Evolutionary conservation across 2,329 filamentous ascomycete species (phyloP).

Genomic region (Metarhizium rileyi): DNA sequence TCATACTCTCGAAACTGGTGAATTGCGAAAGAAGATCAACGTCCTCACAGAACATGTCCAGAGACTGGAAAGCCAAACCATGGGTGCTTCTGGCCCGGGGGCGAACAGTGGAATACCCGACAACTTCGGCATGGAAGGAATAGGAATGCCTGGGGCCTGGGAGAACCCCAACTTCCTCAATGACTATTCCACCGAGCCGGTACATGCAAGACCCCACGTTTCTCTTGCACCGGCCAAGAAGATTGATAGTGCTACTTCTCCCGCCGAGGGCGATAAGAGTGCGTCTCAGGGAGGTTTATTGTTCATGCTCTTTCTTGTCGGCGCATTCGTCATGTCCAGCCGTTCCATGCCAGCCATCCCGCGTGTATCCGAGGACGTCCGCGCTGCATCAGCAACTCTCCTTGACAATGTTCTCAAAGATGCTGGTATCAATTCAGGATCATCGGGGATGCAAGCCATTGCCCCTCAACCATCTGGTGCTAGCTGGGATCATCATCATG

Average conservation of each 20-base stretch:
- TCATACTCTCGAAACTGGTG: conserved; percentile 83
- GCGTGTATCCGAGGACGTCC: conserved; percentile 70
- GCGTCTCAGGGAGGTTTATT: conserved; percentile 73
- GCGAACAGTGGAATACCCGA: conserved; percentile 55
- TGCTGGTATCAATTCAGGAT: conserved; percentile 47
- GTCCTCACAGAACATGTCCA: conserved; percentile 66
- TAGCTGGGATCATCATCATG: conserved; percentile 33
- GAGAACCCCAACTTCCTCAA: conserved; percentile 65
- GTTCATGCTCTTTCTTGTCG: conserved; percentile 92
- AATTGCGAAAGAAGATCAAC: conserved; percentile 85
- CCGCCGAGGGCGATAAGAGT: conserved; percentile 48
- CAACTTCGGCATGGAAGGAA: conserved; percentile 74
- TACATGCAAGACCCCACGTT: conserved; percentile 48
- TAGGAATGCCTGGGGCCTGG: conserved; percentile 75
- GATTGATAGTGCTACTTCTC: conserved; percentile 23
- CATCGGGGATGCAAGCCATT: conserved; percentile 34
- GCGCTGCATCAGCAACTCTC: conserved; percentile 65
- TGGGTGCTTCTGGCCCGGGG: conserved; percentile 20
- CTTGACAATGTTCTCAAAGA: conserved; percentile 77
- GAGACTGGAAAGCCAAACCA: conserved; percentile 54
- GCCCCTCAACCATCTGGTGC: conserved; percentile 44
- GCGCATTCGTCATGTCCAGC: conserved; percentile 91
- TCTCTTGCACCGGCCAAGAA: conserved; percentile 46
- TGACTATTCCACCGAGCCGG: conserved; percentile 54
- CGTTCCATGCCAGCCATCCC: conserved; percentile 63